phyloP scores from a whole-genome alignment of 208 protist genomes.

The Leishmania gerbilli region DNA sequence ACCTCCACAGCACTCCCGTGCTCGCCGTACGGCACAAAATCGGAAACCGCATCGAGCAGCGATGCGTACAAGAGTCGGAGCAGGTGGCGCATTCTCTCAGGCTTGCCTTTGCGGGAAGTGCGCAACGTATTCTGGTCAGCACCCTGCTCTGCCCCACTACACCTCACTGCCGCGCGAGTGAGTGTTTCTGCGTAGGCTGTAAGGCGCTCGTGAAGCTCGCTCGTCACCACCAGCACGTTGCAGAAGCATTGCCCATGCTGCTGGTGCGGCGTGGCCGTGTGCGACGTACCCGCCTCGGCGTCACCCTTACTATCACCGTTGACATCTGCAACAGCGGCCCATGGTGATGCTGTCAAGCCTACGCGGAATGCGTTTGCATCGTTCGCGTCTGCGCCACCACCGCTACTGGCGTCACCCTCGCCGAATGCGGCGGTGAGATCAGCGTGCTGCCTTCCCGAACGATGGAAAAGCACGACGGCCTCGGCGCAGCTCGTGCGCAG shows the following conservation, averaged over 20 bases:
- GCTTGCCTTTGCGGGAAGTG: neutral
- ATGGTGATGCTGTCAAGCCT: neutral
- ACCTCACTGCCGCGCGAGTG: neutral
- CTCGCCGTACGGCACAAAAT: slow-evolving; percentile 7
- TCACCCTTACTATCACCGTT: neutral
- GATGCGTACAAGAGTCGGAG: slow-evolving; percentile 9
- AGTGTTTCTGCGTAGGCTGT: neutral
- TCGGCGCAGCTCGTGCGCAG: slow-evolving; percentile 13
- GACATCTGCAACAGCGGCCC: neutral
- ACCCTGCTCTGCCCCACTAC: neutral
- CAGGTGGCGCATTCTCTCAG: neutral
- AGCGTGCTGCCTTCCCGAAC: neutral
- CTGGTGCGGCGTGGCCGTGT: neutral
- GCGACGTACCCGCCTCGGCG: neutral
- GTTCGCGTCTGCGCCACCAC: neutral
- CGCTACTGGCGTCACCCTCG: neutral
- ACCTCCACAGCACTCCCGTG: slow-evolving; percentile 13
- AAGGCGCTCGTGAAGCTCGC: slow-evolving; percentile 11
- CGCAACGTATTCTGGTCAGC: neutral
- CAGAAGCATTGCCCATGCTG: slow-evolving; percentile 9
- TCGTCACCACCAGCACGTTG: neutral
- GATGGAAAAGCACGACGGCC: neutral
- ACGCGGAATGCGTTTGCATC: neutral
- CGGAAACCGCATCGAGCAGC: slow-evolving; percentile 6
- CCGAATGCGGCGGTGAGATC: neutral